A percentile compares a stretch with the other conserved stretches of the same genome.
phyloP scores from a whole-genome alignment of 768 basidiomycete genomes.

The Mycena haematopus region DNA sequence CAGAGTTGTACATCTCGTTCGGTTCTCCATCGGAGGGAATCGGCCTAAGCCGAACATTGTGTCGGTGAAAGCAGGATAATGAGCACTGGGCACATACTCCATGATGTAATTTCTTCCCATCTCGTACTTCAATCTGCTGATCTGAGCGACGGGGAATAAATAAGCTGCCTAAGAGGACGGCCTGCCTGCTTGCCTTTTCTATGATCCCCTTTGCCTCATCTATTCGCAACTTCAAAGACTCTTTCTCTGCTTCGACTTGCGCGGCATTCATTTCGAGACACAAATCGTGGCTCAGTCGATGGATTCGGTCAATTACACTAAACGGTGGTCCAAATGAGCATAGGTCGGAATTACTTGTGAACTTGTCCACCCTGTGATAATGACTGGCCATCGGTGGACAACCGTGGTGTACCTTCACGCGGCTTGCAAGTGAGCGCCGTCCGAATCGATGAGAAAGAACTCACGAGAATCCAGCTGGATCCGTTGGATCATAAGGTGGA shows the following conservation, averaged over 20 bases:
- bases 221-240: slow-evolving; percentile 49
- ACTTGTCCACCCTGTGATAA: slow-evolving; percentile 62
- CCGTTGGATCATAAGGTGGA: slow-evolving; percentile 74
- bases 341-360: neutral
- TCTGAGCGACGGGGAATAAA: slow-evolving; percentile 1
- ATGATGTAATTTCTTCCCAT: slow-evolving; percentile 81
- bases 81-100: slow-evolving; percentile 52
- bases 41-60: slow-evolving; percentile 46
- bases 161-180: neutral
- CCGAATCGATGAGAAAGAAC: slow-evolving; percentile 30
- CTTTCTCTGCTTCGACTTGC: slow-evolving; percentile 31
- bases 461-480: slow-evolving; percentile 73
- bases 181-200: slow-evolving; percentile 62
- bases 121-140: slow-evolving; percentile 72
- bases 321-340: neutral
- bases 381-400: slow-evolving; percentile 80
- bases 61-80: neutral
- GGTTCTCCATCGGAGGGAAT: slow-evolving; percentile 80
- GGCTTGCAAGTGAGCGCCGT: neutral
- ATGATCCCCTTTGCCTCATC: slow-evolving; percentile 84
- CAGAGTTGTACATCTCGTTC: slow-evolving; percentile 76
- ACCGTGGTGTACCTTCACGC: slow-evolving; percentile 75
- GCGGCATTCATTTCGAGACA: slow-evolving; percentile 35
- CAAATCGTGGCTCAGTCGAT: slow-evolving; percentile 70
- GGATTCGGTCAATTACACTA: slow-evolving; percentile 74